Evolutionary conservation across 2,329 filamentous ascomycete genomes (phyloP), one percentile per base, ranked within the genome.

Genomic region (Teratosphaeria destructans): DNA sequence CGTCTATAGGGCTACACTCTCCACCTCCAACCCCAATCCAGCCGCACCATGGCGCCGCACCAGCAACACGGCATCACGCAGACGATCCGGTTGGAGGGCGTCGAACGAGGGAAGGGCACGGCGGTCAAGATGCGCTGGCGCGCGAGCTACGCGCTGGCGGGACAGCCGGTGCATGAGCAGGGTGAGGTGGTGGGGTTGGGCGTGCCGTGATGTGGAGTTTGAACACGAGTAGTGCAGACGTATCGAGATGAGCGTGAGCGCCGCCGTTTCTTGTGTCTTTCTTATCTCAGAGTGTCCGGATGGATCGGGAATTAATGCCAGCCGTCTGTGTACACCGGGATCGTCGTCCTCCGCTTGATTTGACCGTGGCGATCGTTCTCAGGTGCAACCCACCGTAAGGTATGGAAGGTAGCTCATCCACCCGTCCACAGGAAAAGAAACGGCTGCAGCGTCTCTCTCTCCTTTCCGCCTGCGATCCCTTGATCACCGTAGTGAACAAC

Each of bases 61-160:
- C 87, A 90, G 69, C 84, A 86, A 71, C 83, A 82, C 67, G 92
- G 91, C 32, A 86, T 99, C 57, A 88, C 85, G 39, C 94, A 97
- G 75, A 82, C 85, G 19, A 90, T 96, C 63, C 79, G 86, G 54
- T 79, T 97, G 29, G 85, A 90, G 66, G 86, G 90, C 1, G 86
- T 90, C 1, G 85, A 90, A 67, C 77, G 76, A 63, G 80, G 84
- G 52, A 89, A 87, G 70, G 94, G 94, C 1, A 85, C 84, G 59
- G 82, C 79, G n/a, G 86, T 95, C 62, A 95, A 95, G 77, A 83
- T 99, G 76, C 81, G 94, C 63, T 99, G 92, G 89, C 89, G 90
- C 67, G 85, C 89, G 29, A 84, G 87, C 5, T 97, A 96, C 75
- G 84, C 82, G 68, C 72, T 94, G 12, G 79, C 76, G 2, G 83